Conservation (phyloP, 225 moss, liverwort and hornwort species). For the Sphagnum tenellum region DNA sequence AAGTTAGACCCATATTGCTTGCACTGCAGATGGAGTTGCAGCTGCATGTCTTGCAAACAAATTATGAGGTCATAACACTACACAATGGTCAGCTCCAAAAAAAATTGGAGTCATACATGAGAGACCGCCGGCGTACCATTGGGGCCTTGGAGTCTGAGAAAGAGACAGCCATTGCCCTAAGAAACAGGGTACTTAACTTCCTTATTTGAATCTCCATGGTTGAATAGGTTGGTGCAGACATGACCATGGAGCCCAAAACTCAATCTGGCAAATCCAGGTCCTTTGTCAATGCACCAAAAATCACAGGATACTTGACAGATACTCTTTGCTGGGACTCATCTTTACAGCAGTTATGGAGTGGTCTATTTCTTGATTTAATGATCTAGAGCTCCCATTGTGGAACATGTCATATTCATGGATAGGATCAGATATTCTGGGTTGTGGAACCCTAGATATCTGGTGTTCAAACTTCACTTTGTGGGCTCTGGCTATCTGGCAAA, state of each 20-base stretch:
- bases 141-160: conserved; percentile 30
- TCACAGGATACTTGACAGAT: no score
- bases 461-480: not conserved
- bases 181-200: conserved; percentile 22
- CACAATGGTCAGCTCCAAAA: conserved; percentile 28
- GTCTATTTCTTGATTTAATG: no score
- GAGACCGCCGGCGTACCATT: conserved; percentile 34
- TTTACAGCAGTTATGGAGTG: no score
- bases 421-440: no score
- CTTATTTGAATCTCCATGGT: not conserved
- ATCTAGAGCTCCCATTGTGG: no score
- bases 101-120: conserved; percentile 34
- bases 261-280: not conserved
- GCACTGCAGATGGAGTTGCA: conserved; percentile 31
- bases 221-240: not conserved
- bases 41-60: conserved; percentile 12
- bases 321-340: not conserved
- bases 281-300: not conserved
- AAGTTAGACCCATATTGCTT: no score
- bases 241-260: not conserved
- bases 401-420: no score
- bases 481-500: not conserved
- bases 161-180: conserved; percentile 28
- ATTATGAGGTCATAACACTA: conserved; percentile 20
- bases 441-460: no score